These are phyloP conservation scores for Gnetum montanum DNA, from an alignment of 75 land plant genomes.

Conservation along the genomic window DNA sequence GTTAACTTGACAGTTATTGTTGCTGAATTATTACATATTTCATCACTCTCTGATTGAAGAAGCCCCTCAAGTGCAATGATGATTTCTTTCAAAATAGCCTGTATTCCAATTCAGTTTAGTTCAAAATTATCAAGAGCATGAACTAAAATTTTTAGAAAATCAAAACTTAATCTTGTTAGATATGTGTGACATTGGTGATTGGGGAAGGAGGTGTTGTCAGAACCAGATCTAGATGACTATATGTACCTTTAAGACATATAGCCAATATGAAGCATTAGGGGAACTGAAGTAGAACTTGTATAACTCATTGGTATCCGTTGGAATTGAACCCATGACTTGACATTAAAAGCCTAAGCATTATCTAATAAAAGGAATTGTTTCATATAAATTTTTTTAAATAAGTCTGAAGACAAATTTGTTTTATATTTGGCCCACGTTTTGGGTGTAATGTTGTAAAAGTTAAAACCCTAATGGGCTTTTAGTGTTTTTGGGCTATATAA, in stretches of 20 bases:
- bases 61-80: slow-evolving; percentile 37
- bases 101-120: slow-evolving; percentile 3
- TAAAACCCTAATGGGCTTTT: no score
- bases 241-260: no score
- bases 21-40: slow-evolving; percentile 17
- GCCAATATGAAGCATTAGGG: background rate
- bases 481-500: no score
- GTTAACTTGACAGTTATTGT: slow-evolving; percentile 22
- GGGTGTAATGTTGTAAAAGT: no score
- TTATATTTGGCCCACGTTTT: no score
- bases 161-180: background rate
- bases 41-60: slow-evolving; percentile 25
- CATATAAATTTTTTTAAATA: no score
- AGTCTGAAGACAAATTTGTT: no score
- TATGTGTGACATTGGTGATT: background rate
- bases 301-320: background rate
- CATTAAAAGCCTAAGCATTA: background rate
- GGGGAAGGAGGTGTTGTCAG: background rate
- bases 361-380: no score
- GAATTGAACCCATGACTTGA: background rate
- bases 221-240: background rate
- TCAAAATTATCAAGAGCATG: background rate
- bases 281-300: background rate
- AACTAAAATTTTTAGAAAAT: background rate
- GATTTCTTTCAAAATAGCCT: slow-evolving; percentile 43